Evolutionary conservation across 345 rosid species (phyloP).

Genomic region (Heritiera littoralis): DNA sequence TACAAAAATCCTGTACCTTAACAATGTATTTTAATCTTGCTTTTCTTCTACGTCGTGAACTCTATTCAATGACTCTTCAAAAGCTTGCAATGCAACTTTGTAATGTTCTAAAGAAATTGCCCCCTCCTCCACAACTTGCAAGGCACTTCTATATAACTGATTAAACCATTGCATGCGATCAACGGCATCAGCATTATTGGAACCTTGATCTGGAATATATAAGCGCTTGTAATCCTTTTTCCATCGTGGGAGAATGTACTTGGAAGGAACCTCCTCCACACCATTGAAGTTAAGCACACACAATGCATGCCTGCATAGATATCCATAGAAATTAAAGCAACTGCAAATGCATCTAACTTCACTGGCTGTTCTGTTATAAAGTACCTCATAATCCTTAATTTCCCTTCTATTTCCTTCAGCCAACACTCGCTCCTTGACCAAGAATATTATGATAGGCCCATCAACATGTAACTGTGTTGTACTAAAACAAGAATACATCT

Average conservation of each 20-base stretch:
- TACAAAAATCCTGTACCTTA: slow-evolving; percentile 11
- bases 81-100: slow-evolving; percentile 54
- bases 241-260: slow-evolving; percentile 64
- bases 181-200: slow-evolving; percentile 18
- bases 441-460: slow-evolving; percentile 65
- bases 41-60: slow-evolving; percentile 53
- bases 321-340: slow-evolving; percentile 82
- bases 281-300: slow-evolving; percentile 76
- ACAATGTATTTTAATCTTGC: not conserved
- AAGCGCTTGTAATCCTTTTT: slow-evolving; percentile 66
- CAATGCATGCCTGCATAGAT: slow-evolving; percentile 80
- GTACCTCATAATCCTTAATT: slow-evolving; percentile 65
- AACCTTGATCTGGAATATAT: slow-evolving; percentile 35
- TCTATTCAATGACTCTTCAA: slow-evolving; percentile 52
- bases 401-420: slow-evolving; percentile 62
- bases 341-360: slow-evolving; percentile 88
- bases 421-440: slow-evolving; percentile 68
- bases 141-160: slow-evolving; percentile 52
- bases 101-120: slow-evolving; percentile 61
- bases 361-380: slow-evolving; percentile 66
- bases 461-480: slow-evolving; percentile 67
- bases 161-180: slow-evolving; percentile 52
- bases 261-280: slow-evolving; percentile 65
- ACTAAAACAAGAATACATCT: slow-evolving; percentile 85
- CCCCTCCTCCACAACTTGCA: slow-evolving; percentile 76